These are phyloP conservation scores for Termitomyces sp. DNA, from an alignment of 768 basidiomycete species.

Conservation along the genomic window DNA sequence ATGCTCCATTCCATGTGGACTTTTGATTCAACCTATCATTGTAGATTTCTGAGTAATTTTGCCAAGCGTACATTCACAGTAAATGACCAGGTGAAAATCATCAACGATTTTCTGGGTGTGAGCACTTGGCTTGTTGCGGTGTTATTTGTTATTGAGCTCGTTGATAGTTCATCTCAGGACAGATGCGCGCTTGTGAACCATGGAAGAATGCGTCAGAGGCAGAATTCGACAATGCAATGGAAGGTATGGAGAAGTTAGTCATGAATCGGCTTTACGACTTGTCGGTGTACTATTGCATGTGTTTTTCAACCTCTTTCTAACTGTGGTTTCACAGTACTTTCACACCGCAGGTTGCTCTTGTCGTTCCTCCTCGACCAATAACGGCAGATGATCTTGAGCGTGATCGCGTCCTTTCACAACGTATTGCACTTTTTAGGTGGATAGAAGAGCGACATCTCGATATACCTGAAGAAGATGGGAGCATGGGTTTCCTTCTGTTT, in stretches of 20 bases:
- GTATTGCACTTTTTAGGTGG: constrained; percentile 91
- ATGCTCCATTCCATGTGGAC: neutral
- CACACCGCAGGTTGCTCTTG: constrained; percentile 74
- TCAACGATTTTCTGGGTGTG: constrained; percentile 90
- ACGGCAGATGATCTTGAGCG: constrained; percentile 96
- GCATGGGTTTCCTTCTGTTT: constrained; percentile 82
- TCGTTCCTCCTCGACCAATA: constrained; percentile 67
- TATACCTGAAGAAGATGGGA: constrained; percentile 72
- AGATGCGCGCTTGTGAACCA: constrained; percentile 81
- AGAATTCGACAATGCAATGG: constrained; percentile 96
- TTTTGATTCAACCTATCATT: neutral
- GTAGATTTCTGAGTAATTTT: constrained; percentile 91
- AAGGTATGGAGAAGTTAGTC: constrained; percentile 99
- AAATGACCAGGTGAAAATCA: constrained; percentile 91
- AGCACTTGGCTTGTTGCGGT: constrained; percentile 20
- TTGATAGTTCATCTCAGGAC: constrained; percentile 77
- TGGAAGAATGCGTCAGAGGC: constrained; percentile 76
- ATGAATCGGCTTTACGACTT: constrained; percentile 98
- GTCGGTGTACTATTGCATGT: constrained; percentile 43
- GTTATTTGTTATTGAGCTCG: constrained; percentile 5
- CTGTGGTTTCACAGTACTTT: constrained; percentile 63
- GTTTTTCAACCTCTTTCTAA: neutral
- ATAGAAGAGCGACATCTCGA: constrained; percentile 87
- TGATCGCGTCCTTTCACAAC: constrained; percentile 85
- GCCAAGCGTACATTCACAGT: constrained; percentile 89